phyloP scores from a whole-genome alignment of 2,329 filamentous ascomycete species.

The Dactylella cylindrospora region DNA sequence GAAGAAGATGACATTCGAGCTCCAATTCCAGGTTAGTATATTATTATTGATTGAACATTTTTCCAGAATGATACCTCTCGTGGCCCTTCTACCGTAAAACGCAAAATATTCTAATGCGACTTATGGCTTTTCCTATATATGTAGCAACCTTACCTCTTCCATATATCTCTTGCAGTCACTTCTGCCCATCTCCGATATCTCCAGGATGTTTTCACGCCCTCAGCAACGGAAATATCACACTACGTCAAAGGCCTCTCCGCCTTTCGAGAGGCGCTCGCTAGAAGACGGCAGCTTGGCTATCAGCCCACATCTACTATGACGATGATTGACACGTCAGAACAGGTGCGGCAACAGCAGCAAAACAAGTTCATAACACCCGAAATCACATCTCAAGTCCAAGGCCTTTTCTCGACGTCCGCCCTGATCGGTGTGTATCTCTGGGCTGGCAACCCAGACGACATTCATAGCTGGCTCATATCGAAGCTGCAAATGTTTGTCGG shows the following conservation, averaged over 20 bases:
- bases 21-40: conserved; percentile 20
- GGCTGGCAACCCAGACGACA: conserved; percentile 12
- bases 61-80: neutral
- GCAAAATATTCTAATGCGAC: neutral
- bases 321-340: neutral
- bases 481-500: conserved; percentile 24
- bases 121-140: neutral
- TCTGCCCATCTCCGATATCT: conserved; percentile 19
- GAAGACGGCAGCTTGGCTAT: no score
- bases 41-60: no score
- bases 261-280: conserved; percentile 12
- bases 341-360: no score
- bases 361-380: no score
- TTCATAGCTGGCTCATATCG: conserved; percentile 18
- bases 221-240: conserved; percentile 23
- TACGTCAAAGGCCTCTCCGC: conserved; percentile 25
- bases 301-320: neutral
- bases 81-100: neutral
- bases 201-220: conserved; percentile 18
- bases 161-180: conserved; percentile 20
- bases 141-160: conserved; percentile 30
- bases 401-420: conserved; percentile 23
- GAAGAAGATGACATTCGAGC: conserved; percentile 24
- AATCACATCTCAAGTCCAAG: conserved; percentile 1
- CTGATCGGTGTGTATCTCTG: conserved; percentile 30